A percentile compares a stretch with the other conserved stretches of the same genome.
phyloP scores from a whole-genome alignment of 306 rosid species.

The Cucumis cinereus region DNA sequence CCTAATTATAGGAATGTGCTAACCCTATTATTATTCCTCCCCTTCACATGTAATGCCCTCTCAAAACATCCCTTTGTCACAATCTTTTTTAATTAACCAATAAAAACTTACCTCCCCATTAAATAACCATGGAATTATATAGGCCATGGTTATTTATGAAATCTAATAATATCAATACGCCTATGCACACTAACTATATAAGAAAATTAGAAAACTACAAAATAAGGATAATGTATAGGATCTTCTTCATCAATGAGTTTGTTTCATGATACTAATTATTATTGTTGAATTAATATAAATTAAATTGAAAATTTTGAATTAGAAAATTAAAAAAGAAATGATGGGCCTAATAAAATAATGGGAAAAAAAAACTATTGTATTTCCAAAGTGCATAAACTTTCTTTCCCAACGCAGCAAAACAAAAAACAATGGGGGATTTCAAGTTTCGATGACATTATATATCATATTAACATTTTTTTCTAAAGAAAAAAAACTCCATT shows the following conservation, averaged over 20 bases:
- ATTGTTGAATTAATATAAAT: too few species aligned
- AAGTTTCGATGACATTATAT: background rate
- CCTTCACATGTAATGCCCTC: slow-evolving; percentile 1
- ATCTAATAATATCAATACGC: background rate
- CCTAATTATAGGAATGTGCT: background rate
- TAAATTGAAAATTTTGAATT: too few species aligned
- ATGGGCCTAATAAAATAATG: background rate
- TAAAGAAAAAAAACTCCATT: background rate
- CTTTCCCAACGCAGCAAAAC: slow-evolving; percentile 8
- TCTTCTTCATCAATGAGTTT: background rate
- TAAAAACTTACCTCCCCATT: background rate
- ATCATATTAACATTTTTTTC: background rate
- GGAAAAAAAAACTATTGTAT: background rate
- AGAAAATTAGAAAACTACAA: background rate
- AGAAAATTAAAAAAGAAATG: background rate
- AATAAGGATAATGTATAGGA: background rate
- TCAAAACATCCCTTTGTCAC: background rate
- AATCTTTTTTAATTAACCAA: background rate
- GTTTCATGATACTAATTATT: background rate
- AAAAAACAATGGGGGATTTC: background rate
- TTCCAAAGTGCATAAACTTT: background rate
- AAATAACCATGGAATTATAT: background rate
- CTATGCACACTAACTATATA: background rate
- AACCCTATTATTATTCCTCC: background rate
- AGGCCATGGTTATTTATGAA: background rate